phyloP scores from a whole-genome alignment of 331 rosid species.

The Dryas integrifolia region DNA sequence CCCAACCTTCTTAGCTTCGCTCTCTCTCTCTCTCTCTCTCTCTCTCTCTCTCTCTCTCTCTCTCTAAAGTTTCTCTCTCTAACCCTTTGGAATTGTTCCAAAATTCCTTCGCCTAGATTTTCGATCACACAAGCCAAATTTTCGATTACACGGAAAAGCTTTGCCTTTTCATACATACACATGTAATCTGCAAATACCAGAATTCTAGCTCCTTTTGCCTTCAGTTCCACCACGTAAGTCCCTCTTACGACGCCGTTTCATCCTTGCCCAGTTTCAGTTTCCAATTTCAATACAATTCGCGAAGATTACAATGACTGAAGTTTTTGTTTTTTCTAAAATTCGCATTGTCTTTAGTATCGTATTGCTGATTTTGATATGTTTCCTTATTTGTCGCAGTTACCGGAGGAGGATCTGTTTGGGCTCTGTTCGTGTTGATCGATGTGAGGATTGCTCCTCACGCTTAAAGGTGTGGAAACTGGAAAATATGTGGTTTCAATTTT shows the following conservation, averaged over 20 bases:
- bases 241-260: background rate
- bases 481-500: slow-evolving; percentile 25
- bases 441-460: slow-evolving; percentile 39
- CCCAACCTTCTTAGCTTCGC: slow-evolving; percentile 8
- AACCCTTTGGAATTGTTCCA: slow-evolving; percentile 18
- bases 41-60: background rate
- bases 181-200: background rate
- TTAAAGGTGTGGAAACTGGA: slow-evolving; percentile 35
- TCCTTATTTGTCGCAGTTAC: slow-evolving; percentile 26
- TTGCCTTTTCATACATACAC: background rate
- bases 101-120: slow-evolving; percentile 19
- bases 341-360: background rate
- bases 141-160: background rate
- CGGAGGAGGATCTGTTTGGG: slow-evolving; percentile 39
- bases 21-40: background rate
- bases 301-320: background rate
- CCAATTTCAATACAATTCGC: background rate
- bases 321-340: background rate
- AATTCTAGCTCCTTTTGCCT: background rate
- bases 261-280: background rate
- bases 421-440: slow-evolving; percentile 37
- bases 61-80: background rate
- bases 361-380: background rate
- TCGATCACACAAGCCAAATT: background rate
- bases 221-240: background rate